Evolutionary conservation across 169 alveolate genomes (phyloP), one percentile per base, ranked within the genome.

Genomic region (Eimeria brunetti): DNA sequence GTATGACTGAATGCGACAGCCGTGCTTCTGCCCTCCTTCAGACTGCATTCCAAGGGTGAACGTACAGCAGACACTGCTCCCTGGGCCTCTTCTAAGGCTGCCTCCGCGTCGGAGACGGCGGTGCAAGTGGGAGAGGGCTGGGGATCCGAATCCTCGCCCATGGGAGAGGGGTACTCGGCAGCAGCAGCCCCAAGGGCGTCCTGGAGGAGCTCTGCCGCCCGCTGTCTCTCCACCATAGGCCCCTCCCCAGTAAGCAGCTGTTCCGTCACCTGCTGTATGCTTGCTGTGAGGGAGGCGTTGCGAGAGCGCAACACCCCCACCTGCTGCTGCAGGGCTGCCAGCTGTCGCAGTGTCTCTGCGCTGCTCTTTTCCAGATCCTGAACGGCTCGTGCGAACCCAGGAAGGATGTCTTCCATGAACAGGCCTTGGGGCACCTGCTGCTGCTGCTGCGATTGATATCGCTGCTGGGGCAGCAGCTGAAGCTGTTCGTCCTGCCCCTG

Each of bases 281-380:
- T 51, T 56, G 44, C 41, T 53, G 90, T 83, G 69, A 83, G 90
- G 20, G 75, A 49, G 53, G 90, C 51, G 53, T 83, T 83, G 18
- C 90, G 90, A 53, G 90, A 83, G 49, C 90, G 90, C 44, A 83
- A n/a, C 38, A 33, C 71, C 73, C 90, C 71, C 76, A 83, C 90
- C 64, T 83, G 90, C 51, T 83, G 90, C 90, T 83, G 90, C 90
- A 83, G 73, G 12, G 90, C 71, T 24, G 90, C 90, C 90, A 83
- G 27, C 90, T 83, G 90, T 16, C 90, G 18, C 90, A 83, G 36
- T 14, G 90, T 83, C 73, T 83, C 90, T 53, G 75, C 90, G 75
- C 90, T 83, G 71, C 90, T 83, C 90, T 53, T 83, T 75, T 83
- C 90, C 56, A 83, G 90, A 27, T 83, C 90, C 90, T 83, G 90